phyloP scores from a whole-genome alignment of 306 rosid genomes.

The Vigna unguiculata region DNA sequence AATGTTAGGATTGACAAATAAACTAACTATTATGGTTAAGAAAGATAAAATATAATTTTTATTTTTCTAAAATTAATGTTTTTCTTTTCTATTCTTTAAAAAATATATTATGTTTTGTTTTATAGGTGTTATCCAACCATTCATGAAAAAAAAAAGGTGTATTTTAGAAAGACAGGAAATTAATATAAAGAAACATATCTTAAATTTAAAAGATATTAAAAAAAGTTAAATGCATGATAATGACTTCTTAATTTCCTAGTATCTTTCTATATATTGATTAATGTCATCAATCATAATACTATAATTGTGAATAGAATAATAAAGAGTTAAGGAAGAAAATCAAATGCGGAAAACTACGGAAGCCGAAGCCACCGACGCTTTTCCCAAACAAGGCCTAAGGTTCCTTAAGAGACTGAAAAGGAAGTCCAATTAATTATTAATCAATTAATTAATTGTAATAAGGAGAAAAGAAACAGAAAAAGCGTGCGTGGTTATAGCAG shows the following conservation, averaged over 20 bases:
- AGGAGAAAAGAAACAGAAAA: background rate
- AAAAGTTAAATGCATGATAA: background rate
- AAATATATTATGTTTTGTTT: too few species aligned
- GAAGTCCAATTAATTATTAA: background rate
- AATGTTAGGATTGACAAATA: background rate
- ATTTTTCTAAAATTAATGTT: too few species aligned
- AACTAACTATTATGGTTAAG: background rate
- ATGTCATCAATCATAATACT: background rate
- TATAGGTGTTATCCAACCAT: too few species aligned
- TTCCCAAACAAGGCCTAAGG: constrained; percentile 43
- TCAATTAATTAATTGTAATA: background rate
- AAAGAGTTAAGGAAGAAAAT: background rate
- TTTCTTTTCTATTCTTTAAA: too few species aligned
- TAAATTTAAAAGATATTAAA: background rate
- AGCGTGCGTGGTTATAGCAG: background rate
- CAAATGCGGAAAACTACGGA: constrained; percentile 44
- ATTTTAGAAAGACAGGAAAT: too few species aligned
- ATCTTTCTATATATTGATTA: background rate
- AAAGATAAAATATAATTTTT: background rate
- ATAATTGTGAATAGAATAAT: background rate
- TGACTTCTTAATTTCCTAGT: background rate
- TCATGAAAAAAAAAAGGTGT: too few species aligned
- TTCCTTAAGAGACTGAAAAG: constrained; percentile 36
- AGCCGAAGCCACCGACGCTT: constrained; percentile 39
- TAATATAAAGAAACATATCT: too few species aligned